Evolutionary conservation across 352 stramenopile species (phyloP).

Genomic region (Pythium chondricola): DNA sequence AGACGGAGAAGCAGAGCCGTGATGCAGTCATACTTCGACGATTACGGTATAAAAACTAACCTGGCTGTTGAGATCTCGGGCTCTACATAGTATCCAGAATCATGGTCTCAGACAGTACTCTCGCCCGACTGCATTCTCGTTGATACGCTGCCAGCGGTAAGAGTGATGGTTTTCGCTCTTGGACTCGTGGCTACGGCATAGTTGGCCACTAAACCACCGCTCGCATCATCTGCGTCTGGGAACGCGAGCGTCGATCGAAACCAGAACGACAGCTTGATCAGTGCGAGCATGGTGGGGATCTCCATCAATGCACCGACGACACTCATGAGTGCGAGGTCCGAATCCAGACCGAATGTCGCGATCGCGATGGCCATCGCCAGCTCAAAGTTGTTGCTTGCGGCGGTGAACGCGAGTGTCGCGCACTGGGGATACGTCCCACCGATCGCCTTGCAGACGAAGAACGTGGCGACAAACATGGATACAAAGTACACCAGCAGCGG

Average conservation of each 20-base stretch:
- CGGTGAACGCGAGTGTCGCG: conserved; percentile 57
- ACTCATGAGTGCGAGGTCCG: conserved; percentile 59
- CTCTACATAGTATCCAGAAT: too few species aligned
- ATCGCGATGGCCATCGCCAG: conserved; percentile 64
- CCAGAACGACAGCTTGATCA: conserved; percentile 44
- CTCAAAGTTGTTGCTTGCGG: conserved; percentile 87
- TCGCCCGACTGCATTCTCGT: too few species aligned
- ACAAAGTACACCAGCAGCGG: conserved; percentile 63
- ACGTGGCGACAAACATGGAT: conserved; percentile 46
- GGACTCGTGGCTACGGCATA: too few species aligned
- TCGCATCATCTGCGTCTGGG: neutral
- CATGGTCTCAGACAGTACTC: too few species aligned
- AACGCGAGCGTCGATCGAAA: conserved; percentile 12
- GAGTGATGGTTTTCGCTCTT: too few species aligned
- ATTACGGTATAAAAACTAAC: too few species aligned
- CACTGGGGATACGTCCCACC: conserved; percentile 42
- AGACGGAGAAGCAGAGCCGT: too few species aligned
- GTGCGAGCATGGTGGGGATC: conserved; percentile 64
- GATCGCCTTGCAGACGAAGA: conserved; percentile 26
- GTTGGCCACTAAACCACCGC: neutral
- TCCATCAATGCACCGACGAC: conserved; percentile 65
- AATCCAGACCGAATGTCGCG: conserved; percentile 60
- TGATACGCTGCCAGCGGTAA: too few species aligned
- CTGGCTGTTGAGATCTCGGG: too few species aligned
- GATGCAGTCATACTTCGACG: too few species aligned